These are phyloP conservation scores for Trypanosoma caninum DNA, from an alignment of 208 protist genomes.

Conservation along the genomic window DNA sequence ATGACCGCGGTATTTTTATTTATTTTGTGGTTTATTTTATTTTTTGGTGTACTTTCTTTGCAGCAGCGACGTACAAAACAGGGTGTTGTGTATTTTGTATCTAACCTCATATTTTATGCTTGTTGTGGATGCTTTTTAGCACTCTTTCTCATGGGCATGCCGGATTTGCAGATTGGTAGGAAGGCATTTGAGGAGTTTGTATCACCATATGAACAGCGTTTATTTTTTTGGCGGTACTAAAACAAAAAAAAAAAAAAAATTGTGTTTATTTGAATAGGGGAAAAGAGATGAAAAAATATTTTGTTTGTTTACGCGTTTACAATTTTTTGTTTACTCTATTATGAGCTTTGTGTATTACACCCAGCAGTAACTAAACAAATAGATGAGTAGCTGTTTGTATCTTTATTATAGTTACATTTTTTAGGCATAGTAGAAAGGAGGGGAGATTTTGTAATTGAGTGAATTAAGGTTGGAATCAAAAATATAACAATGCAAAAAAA, in stretches of 20 bases:
- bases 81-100: conserved; percentile 16
- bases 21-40: conserved; percentile 60
- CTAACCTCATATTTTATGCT: conserved; percentile 57
- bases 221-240: conserved; percentile 57
- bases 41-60: conserved; percentile 61
- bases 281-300: conserved; percentile 15
- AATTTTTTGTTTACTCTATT: not conserved
- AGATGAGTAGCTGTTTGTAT: too few species aligned
- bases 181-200: conserved; percentile 47
- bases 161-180: conserved; percentile 76
- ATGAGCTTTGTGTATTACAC: too few species aligned
- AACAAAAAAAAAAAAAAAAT: not conserved
- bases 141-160: conserved; percentile 76
- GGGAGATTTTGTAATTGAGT: not conserved
- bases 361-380: too few species aligned
- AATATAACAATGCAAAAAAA: not conserved
- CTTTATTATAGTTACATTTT: too few species aligned
- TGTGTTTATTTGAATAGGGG: not conserved
- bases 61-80: conserved; percentile 32
- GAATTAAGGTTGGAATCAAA: not conserved
- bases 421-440: too few species aligned
- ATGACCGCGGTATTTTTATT: conserved; percentile 48
- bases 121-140: conserved; percentile 41
- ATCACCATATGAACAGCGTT: conserved; percentile 43
- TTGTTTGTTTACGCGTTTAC: not conserved